A percentile compares a stretch with the other conserved stretches of the same genome.
These are phyloP conservation scores for Neofusicoccum cordaticola DNA, from an alignment of 2,329 filamentous ascomycete species.

Conservation along the genomic window DNA sequence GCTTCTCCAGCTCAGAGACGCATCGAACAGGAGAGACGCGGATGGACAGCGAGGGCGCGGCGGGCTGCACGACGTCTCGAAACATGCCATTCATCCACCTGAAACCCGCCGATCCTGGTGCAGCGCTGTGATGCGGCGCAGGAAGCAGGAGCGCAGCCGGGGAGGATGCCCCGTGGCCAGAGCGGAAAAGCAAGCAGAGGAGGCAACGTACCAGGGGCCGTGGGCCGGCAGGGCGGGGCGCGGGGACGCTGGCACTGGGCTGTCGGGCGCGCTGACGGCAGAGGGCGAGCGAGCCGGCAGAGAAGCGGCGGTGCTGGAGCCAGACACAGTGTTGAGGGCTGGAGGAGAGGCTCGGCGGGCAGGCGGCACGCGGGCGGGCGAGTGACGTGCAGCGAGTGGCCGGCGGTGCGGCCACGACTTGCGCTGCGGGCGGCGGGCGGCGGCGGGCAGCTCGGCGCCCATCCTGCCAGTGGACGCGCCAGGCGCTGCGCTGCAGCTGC, in stretches of 20 bases:
- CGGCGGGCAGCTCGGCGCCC: background rate
- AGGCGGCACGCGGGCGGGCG: background rate
- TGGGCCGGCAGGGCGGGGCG: background rate
- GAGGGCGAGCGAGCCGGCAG: too few relatives aligned
- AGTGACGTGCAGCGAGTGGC: background rate
- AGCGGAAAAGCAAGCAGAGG: slow-evolving; percentile 2
- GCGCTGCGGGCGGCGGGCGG: background rate
- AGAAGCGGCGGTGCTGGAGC: background rate
- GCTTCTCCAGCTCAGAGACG: too few relatives aligned
- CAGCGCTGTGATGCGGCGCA: background rate
- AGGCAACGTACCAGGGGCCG: background rate
- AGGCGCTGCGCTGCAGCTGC: background rate
- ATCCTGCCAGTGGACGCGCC: too few relatives aligned
- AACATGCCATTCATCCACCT: background rate
- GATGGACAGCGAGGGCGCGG: background rate
- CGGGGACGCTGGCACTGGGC: background rate
- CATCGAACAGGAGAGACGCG: background rate
- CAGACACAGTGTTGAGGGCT: background rate
- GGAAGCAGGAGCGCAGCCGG: background rate
- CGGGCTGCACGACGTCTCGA: background rate
- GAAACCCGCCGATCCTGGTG: background rate
- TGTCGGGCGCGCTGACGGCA: background rate
- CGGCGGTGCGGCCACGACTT: too few relatives aligned
- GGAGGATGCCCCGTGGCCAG: background rate
- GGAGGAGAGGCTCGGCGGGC: background rate